phyloP scores from a whole-genome alignment of 305 asterid genomes.

The Fraxinus baroniana region DNA sequence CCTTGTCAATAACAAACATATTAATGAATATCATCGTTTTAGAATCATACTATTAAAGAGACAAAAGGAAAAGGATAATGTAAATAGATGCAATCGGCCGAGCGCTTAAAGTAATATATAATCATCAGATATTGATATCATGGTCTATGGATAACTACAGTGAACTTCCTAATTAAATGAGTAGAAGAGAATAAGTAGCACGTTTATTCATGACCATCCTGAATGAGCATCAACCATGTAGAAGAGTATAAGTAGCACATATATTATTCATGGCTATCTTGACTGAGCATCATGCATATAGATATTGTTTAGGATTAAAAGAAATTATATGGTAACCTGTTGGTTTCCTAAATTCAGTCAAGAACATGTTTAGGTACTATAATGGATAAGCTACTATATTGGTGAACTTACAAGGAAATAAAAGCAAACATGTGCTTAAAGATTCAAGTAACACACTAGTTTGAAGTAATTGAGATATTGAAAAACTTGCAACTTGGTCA shows the following conservation, averaged over 20 bases:
- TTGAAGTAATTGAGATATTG: background rate
- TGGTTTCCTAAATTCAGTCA: background rate
- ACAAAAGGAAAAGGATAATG: background rate
- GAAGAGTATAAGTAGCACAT: background rate
- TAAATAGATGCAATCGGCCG: background rate
- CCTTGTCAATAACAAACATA: conserved; percentile 6
- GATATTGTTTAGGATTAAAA: background rate
- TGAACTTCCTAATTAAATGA: background rate
- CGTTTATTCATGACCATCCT: background rate
- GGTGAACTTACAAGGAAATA: background rate
- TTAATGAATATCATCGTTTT: conserved; percentile 5
- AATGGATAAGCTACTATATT: background rate
- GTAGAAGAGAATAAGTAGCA: background rate
- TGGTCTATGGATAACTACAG: background rate
- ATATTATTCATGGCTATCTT: background rate
- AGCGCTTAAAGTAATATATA: background rate
- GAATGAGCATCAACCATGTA: background rate
- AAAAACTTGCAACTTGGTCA: background rate
- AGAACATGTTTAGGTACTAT: background rate
- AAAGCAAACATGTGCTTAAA: background rate
- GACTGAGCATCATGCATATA: background rate
- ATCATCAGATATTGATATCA: background rate
- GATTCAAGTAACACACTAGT: background rate
- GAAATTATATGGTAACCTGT: background rate
- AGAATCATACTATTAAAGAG: background rate